Conservation (phyloP, 306 rosid species). For the Parietaria judaica region DNA sequence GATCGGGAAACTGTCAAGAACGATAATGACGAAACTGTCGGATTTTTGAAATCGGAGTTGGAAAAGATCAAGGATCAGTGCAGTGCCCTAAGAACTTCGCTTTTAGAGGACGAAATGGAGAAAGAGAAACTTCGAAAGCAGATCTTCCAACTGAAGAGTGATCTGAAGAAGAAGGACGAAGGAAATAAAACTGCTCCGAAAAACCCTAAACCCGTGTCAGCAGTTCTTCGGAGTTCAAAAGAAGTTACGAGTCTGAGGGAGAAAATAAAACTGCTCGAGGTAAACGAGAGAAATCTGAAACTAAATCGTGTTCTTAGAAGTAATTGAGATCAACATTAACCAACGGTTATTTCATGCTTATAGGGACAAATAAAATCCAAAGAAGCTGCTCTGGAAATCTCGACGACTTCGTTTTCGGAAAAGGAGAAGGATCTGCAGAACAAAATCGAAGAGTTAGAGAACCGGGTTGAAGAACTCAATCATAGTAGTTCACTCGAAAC, state of each 20-base stretch:
- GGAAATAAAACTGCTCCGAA: constrained; percentile 35
- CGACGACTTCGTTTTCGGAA: constrained; percentile 43
- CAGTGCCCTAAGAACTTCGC: constrained; percentile 40
- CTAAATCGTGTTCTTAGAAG: constrained; percentile 2
- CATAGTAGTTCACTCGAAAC: constrained; percentile 34
- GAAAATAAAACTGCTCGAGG: constrained; percentile 78
- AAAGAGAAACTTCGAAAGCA: constrained; percentile 63
- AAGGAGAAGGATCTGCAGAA: constrained; percentile 71
- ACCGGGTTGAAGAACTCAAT: constrained; percentile 50
- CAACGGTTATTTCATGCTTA: background rate
- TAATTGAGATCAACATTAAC: too few relatives aligned
- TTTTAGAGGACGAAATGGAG: constrained; percentile 60
- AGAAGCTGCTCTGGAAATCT: constrained; percentile 60
- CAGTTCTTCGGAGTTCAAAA: constrained; percentile 38
- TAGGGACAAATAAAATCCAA: constrained; percentile 60
- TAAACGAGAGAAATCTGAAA: constrained; percentile 22
- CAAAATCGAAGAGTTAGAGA: constrained; percentile 62
- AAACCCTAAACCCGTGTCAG: constrained; percentile 35
- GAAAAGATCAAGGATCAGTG: constrained; percentile 51
- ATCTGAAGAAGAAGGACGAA: constrained; percentile 61
- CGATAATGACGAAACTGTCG: constrained; percentile 40
- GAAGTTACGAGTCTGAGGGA: constrained; percentile 62
- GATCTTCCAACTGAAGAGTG: constrained; percentile 49
- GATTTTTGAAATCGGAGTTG: constrained; percentile 44
- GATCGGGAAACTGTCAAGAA: constrained; percentile 27